Conservation (phyloP, 106 monocot genomes). For the Dioscorea dumetorum region DNA sequence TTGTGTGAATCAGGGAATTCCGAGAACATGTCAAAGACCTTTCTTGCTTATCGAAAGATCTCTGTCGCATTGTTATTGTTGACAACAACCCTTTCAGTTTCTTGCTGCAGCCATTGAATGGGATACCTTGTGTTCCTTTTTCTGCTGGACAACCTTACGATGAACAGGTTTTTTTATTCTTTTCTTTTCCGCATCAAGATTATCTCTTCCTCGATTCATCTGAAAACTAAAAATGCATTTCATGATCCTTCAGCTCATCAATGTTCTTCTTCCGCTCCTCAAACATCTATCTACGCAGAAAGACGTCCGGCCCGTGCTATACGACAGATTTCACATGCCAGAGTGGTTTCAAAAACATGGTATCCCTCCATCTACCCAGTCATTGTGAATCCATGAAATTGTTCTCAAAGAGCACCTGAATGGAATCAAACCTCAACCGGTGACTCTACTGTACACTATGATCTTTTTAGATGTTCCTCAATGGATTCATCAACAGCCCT, state of each 20-base stretch:
- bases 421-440: background rate
- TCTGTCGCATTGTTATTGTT: conserved; percentile 41
- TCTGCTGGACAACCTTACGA: conserved; percentile 63
- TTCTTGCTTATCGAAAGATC: conserved; percentile 28
- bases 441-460: background rate
- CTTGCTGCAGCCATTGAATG: conserved; percentile 67
- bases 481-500: background rate
- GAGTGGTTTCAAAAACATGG: conserved; percentile 80
- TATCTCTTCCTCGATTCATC: background rate
- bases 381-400: background rate
- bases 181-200: too few species aligned
- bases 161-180: conserved; percentile 43
- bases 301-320: conserved; percentile 60
- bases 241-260: conserved; percentile 36
- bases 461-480: background rate
- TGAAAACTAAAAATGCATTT: background rate
- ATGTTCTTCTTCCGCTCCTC: conserved; percentile 52
- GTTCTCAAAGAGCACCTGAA: background rate
- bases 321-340: conserved; percentile 69
- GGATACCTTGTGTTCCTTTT: conserved; percentile 76
- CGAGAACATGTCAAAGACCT: conserved; percentile 58
- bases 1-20: conserved; percentile 22
- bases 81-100: conserved; percentile 85
- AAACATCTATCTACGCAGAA: conserved; percentile 50
- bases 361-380: conserved; percentile 20